Evolutionary conservation across 179 eudicot genomes (phyloP).

Genomic region (Beta macrorhiza): DNA sequence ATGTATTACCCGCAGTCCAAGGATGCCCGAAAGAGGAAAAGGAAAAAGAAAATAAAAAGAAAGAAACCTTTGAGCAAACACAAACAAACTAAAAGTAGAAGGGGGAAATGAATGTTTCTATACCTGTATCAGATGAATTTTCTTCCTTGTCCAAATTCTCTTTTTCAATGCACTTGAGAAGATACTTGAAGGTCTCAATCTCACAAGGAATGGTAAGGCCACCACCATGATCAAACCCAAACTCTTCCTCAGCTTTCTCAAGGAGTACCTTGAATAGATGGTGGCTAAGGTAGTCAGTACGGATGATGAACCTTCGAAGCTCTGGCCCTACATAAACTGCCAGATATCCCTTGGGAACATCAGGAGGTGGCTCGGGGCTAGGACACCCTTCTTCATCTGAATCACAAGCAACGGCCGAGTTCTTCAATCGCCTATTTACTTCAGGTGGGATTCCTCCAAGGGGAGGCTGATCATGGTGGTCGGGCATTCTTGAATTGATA

Average conservation of each 20-base stretch:
- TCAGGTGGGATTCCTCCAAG: constrained; percentile 52
- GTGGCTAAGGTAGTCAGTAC: constrained; percentile 66
- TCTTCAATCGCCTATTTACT: constrained; percentile 37
- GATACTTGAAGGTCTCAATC: constrained; percentile 84
- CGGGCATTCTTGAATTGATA: constrained; percentile 35
- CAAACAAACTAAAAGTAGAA: background rate
- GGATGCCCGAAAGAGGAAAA: background rate
- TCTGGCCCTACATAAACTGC: constrained; percentile 84
- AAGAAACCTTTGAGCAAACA: background rate
- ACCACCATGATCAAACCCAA: constrained; percentile 76
- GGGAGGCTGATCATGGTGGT: background rate
- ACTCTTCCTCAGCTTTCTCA: constrained; percentile 91
- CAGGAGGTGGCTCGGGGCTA: constrained; percentile 62
- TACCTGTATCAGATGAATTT: constrained; percentile 23
- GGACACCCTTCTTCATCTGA: constrained; percentile 73
- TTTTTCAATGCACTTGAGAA: constrained; percentile 65
- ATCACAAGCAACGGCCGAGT: constrained; percentile 35
- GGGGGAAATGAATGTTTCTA: background rate
- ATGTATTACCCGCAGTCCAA: no score
- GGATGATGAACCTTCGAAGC: constrained; percentile 83
- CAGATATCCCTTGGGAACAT: constrained; percentile 74
- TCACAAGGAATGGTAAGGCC: constrained; percentile 84
- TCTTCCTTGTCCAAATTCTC: constrained; percentile 37
- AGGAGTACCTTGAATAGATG: constrained; percentile 68
- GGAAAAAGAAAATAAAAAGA: background rate